phyloP scores from a whole-genome alignment of 305 asterid genomes.

The Coffea humblotiana region DNA sequence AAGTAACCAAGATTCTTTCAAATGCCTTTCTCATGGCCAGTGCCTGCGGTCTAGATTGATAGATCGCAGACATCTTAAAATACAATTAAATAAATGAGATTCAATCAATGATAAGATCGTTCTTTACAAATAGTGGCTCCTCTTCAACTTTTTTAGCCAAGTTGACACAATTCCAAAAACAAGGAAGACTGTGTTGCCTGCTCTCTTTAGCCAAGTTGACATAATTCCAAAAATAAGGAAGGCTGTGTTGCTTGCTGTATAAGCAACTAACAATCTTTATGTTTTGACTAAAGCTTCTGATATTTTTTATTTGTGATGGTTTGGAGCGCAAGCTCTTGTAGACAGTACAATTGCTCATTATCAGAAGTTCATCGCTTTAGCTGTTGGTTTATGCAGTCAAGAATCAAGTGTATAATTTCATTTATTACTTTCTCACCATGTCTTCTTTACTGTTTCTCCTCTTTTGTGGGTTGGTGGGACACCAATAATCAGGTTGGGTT shows the following conservation, averaged over 20 bases:
- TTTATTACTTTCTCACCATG: too few relatives aligned
- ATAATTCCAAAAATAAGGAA: not conserved
- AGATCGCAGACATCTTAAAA: too few relatives aligned
- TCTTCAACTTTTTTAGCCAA: not conserved
- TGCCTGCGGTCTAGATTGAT: not conserved
- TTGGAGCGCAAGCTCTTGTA: too few relatives aligned
- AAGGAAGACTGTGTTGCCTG: too few relatives aligned
- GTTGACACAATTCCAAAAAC: not conserved
- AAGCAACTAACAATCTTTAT: too few relatives aligned
- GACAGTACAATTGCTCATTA: too few relatives aligned
- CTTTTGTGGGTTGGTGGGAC: too few relatives aligned
- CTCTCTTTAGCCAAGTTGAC: not conserved
- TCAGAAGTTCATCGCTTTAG: not conserved
- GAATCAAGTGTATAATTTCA: too few relatives aligned
- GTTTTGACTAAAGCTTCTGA: too few relatives aligned
- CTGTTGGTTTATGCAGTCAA: not conserved
- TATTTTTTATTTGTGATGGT: too few relatives aligned
- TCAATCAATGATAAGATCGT: not conserved
- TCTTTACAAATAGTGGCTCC: not conserved
- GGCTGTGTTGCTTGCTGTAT: not conserved
- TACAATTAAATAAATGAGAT: not conserved
- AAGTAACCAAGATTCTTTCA: not conserved
- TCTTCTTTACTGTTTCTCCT: too few relatives aligned
- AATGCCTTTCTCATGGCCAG: not conserved
- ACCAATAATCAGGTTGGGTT: too few relatives aligned